phyloP scores from a whole-genome alignment of 1,284 basidiomycete species.

The Trichosporon ovoides region DNA sequence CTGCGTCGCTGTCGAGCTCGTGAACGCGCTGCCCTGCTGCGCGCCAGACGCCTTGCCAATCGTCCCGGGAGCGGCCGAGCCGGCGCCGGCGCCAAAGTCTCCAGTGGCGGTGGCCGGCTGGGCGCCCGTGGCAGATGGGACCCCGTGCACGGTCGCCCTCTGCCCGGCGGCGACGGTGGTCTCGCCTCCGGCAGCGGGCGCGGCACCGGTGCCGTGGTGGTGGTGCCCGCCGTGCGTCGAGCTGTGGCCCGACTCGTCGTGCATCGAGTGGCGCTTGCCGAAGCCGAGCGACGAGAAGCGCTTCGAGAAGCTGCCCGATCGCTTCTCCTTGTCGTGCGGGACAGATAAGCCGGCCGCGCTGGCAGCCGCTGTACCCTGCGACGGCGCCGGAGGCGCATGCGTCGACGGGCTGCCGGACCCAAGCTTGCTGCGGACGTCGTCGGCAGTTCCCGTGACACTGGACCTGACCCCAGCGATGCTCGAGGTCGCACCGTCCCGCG shows the following conservation, averaged over 20 bases:
- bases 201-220: not conserved
- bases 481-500: not conserved
- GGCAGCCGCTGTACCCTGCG: not conserved
- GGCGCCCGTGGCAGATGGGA: not conserved
- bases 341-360: not conserved
- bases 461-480: not conserved
- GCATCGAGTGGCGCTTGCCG: not conserved
- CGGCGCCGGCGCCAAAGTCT: not conserved
- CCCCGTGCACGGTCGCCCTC: not conserved
- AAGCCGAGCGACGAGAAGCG: slow-evolving; percentile 1
- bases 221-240: not conserved
- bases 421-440: not conserved
- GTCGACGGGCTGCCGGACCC: not conserved
- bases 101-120: not conserved
- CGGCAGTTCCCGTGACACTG: not conserved
- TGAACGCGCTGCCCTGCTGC: not conserved
- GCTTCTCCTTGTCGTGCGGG: slow-evolving; percentile 5
- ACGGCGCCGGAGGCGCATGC: not conserved
- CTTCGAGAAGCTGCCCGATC: slow-evolving; percentile 3
- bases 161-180: not conserved
- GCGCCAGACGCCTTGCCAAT: not conserved
- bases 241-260: not conserved
- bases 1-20: not conserved
- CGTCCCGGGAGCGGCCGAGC: no score
- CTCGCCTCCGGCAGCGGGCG: not conserved